Conservation (phyloP, 805 yeast species). For the Ogataea angusta region DNA sequence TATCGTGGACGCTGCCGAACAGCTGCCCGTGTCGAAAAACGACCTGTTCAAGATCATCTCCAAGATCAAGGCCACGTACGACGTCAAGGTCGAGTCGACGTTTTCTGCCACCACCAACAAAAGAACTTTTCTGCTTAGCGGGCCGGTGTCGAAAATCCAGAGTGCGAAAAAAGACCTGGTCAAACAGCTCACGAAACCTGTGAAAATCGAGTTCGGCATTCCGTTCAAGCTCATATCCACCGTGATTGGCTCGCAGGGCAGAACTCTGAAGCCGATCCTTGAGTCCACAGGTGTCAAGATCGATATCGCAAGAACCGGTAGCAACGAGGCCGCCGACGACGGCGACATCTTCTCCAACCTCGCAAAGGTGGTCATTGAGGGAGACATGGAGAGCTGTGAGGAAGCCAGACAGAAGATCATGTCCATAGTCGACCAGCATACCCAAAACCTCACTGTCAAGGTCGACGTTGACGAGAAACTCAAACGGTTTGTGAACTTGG, state of each 20-base stretch:
- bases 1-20: slow-evolving; percentile 66
- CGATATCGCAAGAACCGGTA: slow-evolving; percentile 50
- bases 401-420: slow-evolving; percentile 68
- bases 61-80: slow-evolving; percentile 54
- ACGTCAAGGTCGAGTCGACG: slow-evolving; percentile 78
- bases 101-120: slow-evolving; percentile 69
- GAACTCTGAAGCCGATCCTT: slow-evolving; percentile 73
- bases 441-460: slow-evolving; percentile 52
- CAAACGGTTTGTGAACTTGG: slow-evolving; percentile 44
- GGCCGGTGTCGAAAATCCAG: slow-evolving; percentile 61
- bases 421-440: slow-evolving; percentile 72
- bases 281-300: slow-evolving; percentile 65
- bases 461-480: slow-evolving; percentile 42
- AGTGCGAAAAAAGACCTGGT: slow-evolving; percentile 73
- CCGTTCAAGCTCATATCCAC: slow-evolving; percentile 77
- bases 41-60: slow-evolving; percentile 68
- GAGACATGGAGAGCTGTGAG: slow-evolving; percentile 80
- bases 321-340: slow-evolving; percentile 28
- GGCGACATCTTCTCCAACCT: slow-evolving; percentile 59
- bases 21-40: slow-evolving; percentile 56
- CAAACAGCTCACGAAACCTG: slow-evolving; percentile 74
- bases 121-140: slow-evolving; percentile 81
- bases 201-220: slow-evolving; percentile 53
- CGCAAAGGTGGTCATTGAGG: slow-evolving; percentile 66
- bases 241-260: slow-evolving; percentile 87